Evolutionary conservation across 495 filamentous ascomycete genomes (phyloP).

Genomic region (Pseudotulostoma volvatum): DNA sequence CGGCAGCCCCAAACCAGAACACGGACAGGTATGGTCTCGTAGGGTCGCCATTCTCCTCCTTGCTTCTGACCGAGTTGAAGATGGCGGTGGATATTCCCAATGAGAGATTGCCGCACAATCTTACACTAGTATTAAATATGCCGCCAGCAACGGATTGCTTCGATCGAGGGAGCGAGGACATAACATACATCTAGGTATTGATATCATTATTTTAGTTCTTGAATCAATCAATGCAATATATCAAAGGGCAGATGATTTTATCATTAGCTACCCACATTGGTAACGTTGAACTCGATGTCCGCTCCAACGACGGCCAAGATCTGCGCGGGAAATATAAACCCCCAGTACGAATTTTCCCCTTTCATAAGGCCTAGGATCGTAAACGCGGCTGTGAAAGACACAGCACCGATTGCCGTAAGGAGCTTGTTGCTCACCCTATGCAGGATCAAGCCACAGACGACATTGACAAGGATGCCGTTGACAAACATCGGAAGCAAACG

Average conservation of each 20-base stretch:
- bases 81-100: constrained; percentile 20
- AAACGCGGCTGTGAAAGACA: constrained; percentile 31
- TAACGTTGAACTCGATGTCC: constrained; percentile 45
- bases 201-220: background rate
- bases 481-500: constrained; percentile 41
- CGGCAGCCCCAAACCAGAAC: constrained; percentile 19
- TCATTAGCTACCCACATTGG: constrained; percentile 24
- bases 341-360: constrained; percentile 39
- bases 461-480: constrained; percentile 34
- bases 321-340: constrained; percentile 33
- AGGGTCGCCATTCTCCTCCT: constrained; percentile 4
- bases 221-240: background rate
- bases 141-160: constrained; percentile 15
- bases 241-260: background rate
- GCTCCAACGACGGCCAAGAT: constrained; percentile 36
- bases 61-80: constrained; percentile 8
- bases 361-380: constrained; percentile 34
- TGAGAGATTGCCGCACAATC: constrained; percentile 17
- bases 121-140: constrained; percentile 20
- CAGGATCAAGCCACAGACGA: constrained; percentile 37
- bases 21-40: constrained; percentile 16
- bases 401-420: constrained; percentile 27
- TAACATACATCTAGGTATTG: constrained; percentile 27
- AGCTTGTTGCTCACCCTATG: constrained; percentile 34
- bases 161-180: constrained; percentile 18